Evolutionary conservation across 139 green algal genomes (phyloP).

Genomic region (Chlamydomonas schloesseri): DNA sequence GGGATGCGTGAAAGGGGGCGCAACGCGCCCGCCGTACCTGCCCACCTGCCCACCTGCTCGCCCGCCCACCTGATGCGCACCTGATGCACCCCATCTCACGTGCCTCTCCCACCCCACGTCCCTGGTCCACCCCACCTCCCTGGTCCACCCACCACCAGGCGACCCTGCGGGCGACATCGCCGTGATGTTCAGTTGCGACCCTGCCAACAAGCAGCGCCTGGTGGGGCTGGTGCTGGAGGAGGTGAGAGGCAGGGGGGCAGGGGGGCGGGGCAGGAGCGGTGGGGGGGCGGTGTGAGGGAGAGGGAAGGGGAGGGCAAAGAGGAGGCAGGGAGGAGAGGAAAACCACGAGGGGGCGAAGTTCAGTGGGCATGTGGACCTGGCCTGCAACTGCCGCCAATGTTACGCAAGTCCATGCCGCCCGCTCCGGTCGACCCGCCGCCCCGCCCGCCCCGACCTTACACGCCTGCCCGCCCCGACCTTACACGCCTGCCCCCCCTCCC

Average conservation of each 20-base stretch:
- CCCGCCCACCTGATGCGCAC: too few species aligned
- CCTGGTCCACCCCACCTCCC: neutral
- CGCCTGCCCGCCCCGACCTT: neutral
- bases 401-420: too few species aligned
- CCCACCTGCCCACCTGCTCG: too few species aligned
- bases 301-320: too few species aligned
- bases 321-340: neutral
- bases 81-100: too few species aligned
- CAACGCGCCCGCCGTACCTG: too few species aligned
- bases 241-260: slow-evolving; percentile 38
- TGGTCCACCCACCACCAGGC: slow-evolving; percentile 9
- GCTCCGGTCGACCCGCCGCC: too few species aligned
- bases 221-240: slow-evolving; percentile 74
- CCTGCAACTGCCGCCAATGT: too few species aligned
- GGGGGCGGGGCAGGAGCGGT: neutral
- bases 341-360: neutral
- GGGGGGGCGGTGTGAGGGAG: neutral
- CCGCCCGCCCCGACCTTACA: too few species aligned
- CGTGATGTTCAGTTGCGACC: slow-evolving; percentile 88
- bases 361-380: too few species aligned
- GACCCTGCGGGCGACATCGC: slow-evolving; percentile 76
- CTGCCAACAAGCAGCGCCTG: slow-evolving; percentile 64
- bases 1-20: neutral
- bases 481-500: neutral
- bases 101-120: neutral